phyloP scores from a whole-genome alignment of 2,329 filamentous ascomycete genomes.

The Aureobasidium sp. region DNA sequence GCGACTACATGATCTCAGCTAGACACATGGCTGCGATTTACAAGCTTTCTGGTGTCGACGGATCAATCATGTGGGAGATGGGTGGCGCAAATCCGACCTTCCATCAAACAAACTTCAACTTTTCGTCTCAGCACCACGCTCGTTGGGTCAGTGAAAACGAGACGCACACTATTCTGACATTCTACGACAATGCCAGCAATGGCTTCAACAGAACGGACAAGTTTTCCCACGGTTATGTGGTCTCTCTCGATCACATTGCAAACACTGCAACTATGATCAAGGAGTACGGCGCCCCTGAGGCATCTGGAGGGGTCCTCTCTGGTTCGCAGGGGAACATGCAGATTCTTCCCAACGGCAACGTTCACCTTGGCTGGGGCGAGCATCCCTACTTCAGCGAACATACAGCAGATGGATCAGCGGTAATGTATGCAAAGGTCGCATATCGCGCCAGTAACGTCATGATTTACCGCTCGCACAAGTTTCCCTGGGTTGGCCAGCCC shows the following conservation, averaged over 20 bases:
- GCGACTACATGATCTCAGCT: conserved; percentile 45
- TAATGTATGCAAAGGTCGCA: conserved; percentile 49
- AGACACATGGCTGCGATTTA: conserved; percentile 42
- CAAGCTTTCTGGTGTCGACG: conserved; percentile 41
- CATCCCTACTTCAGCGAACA: conserved; percentile 39
- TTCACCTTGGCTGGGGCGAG: conserved; percentile 52
- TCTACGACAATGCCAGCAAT: conserved; percentile 50
- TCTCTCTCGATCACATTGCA: conserved; percentile 38
- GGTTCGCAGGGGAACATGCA: conserved; percentile 50
- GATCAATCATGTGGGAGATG: conserved; percentile 44
- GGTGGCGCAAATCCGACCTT: conserved; percentile 45
- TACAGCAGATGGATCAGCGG: conserved; percentile 40
- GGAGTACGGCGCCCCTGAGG: conserved; percentile 44
- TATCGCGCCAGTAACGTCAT: conserved; percentile 36
- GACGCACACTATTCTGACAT: conserved; percentile 44
- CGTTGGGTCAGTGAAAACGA: conserved; percentile 41
- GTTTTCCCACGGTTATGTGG: conserved; percentile 41
- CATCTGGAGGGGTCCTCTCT: conserved; percentile 38
- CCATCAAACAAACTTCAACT: conserved; percentile 41
- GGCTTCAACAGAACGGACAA: conserved; percentile 36
- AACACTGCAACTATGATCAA: conserved; percentile 41
- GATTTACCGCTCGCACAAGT: conserved; percentile 51
- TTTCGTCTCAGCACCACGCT: conserved; percentile 49
- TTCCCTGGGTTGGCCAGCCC: conserved; percentile 47
- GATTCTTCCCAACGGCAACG: conserved; percentile 47